Evolutionary conservation across 371 early-diverging fungal genomes (phyloP).

Genomic region (Rhizopus stolonifer): DNA sequence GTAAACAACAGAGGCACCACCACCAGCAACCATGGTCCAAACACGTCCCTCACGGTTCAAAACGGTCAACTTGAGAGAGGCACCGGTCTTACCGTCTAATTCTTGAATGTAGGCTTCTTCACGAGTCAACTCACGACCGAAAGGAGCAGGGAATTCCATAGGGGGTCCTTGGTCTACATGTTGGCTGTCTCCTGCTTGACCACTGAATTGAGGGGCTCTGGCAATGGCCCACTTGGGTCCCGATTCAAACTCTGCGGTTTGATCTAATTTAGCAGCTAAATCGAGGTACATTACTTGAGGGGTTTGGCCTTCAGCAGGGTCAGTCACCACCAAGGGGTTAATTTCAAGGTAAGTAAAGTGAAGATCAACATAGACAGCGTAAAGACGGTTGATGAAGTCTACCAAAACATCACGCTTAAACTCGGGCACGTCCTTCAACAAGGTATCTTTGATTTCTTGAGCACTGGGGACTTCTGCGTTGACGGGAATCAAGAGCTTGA

Average conservation of each 20-base stretch:
- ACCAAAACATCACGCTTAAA: slow-evolving; percentile 84
- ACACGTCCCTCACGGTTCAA: slow-evolving; percentile 92
- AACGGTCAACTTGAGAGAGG: slow-evolving; percentile 95
- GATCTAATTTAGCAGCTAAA: slow-evolving; percentile 97
- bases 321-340: slow-evolving; percentile 95
- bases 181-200: slow-evolving; percentile 42
- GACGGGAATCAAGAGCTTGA: slow-evolving; percentile 77
- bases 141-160: slow-evolving; percentile 97
- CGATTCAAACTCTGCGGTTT: slow-evolving; percentile 96
- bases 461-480: slow-evolving; percentile 64
- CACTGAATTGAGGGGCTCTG: slow-evolving; percentile 64
- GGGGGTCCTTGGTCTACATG: slow-evolving; percentile 78
- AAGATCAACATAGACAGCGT: slow-evolving; percentile 92
- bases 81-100: slow-evolving; percentile 97
- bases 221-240: slow-evolving; percentile 90
- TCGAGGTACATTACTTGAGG: slow-evolving; percentile 90
- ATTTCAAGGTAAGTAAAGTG: slow-evolving; percentile 98
- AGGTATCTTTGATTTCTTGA: slow-evolving; percentile 62
- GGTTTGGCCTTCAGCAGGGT: slow-evolving; percentile 53
- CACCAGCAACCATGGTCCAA: slow-evolving; percentile 99
- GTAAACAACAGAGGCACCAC: slow-evolving; percentile 97
- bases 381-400: slow-evolving; percentile 89
- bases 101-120: slow-evolving; percentile 98
- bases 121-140: slow-evolving; percentile 92
- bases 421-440: slow-evolving; percentile 64